Conservation (phyloP, 2,329 filamentous ascomycete genomes). For the Fusarium globosum region DNA sequence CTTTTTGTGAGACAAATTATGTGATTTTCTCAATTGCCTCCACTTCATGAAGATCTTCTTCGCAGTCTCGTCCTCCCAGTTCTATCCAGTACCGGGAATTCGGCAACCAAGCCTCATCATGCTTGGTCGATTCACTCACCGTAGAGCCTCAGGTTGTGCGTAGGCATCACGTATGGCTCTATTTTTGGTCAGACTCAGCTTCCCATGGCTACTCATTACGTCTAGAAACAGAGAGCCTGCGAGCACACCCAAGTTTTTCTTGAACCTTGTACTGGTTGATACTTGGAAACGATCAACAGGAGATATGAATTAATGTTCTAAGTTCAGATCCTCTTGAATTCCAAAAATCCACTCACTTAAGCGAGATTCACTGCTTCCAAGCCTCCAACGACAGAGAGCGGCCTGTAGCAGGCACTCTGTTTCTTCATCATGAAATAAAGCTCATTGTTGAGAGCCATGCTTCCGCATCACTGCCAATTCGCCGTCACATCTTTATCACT, state of each 20-base stretch:
- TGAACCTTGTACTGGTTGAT: not conserved
- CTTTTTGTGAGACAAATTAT: not conserved
- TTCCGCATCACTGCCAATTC: not conserved
- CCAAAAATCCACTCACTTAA: not conserved
- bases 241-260: no score
- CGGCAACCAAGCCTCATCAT: conserved; percentile 9
- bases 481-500: not conserved
- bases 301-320: not conserved
- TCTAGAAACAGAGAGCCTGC: not conserved
- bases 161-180: not conserved
- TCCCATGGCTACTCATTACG: not conserved
- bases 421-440: not conserved
- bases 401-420: not conserved
- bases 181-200: conserved; percentile 15
- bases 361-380: conserved; percentile 6
- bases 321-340: not conserved
- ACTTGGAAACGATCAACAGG: not conserved
- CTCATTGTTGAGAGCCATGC: not conserved
- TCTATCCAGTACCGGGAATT: not conserved
- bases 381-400: not conserved
- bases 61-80: not conserved
- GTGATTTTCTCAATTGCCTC: not conserved
- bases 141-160: conserved; percentile 20
- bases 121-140: not conserved
- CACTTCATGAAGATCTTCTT: not conserved